Base-by-base conservation (phyloP, 2,329 filamentous ascomycete genomes). In the Arachnomyces sp. region DNA sequence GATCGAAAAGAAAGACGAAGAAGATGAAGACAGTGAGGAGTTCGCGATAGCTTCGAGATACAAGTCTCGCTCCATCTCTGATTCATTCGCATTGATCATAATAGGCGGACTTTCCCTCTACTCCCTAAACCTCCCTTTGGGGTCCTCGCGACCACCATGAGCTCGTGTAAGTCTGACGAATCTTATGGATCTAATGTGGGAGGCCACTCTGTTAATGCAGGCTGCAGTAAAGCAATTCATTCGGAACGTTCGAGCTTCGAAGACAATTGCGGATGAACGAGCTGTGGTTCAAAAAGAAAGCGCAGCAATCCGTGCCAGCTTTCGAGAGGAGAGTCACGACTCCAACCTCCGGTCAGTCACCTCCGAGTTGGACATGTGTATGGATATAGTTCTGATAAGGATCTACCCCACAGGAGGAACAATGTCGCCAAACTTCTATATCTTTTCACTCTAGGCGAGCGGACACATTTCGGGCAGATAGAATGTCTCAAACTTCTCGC, bases 261-360 rank as follows among this genome's bases (percentile, higher is more conserved):
- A 98, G 73, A 98, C 92, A 28, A 95, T 98, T 61, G 93, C 93
- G 63, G 92, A 98, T 68, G 92, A 98, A 72, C 81, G 92, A 60
- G 90, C 92, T 38, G 92, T 98, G 42, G 93, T 98, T 49, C 92
- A 96, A 59, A 98, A 98, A 68, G 92, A 98, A 71, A 98, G 92
- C 67, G 92, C 92, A 43, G 86, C 90, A 35, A 98, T 98, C 60
- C 79, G 92, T 67, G 88, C 92, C 53, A 96, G 90, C 69, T 98
- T 98, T 64, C 80, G 92, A 59, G 92, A 98, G 67, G 92, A 98
- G 70, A 94, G 87, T 67, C 81, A 84, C 58, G 89, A 98, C 62
- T 88, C 85, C 53, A 84, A 85, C 60, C 75, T 94, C 55, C 82
- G 90, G 89, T 95, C 72, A 59, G 74, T 65, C 47, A 25, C 5